Base-by-base conservation (phyloP, 768 basidiomycete species). In the Coprinellus micaceus region DNA sequence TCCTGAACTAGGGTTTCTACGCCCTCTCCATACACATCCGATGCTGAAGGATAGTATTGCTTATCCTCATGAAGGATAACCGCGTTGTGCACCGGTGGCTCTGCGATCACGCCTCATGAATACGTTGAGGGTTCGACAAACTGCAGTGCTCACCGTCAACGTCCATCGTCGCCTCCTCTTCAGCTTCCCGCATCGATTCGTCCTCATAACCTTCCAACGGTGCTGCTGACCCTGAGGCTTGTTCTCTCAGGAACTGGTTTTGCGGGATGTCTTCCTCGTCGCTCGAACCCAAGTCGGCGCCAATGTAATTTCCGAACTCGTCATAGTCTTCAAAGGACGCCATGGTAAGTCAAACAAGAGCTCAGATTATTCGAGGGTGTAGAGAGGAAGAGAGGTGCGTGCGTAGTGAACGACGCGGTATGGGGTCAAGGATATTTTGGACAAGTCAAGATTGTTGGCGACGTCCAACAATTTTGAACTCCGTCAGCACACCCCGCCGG, bases 1-100 rank as follows among this genome's bases (percentile, higher is more conserved):
- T 99, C 97, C 68, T 98, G 97, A 2, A 99, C 97, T 62, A 98
- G 73, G 1, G 97, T 90, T 73, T 98, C 96, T 28, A 99, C 97
- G 57, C 86, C 97, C 37, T 83, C 77, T 2, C 97, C 97, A 70
- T 99, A 99, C 1, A 95, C 84, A 17, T 98, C 94, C 54, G 78
- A 78, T 1, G 97, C 96, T 13, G 89, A 89, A 13, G 94, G 91
- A 69, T 99, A 99, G 71, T 99, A 98, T 70, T 94, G 91, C 72
- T 99, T 99, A 74, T 99, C 91, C 69, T 98, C 97, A 64, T 98
- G 96, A 44, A 98, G 77, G 43, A 98, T 70, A 19, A 94, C 88
- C 48, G 91, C 91, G 58, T 87, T 91, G 61, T 90, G 88, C 29
- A 79, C 71, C 40, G 91, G 89, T 63, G 88, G 91, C 91, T 63